phyloP scores from a whole-genome alignment of 108 stramenopile genomes.

The Cylindrotheca closterium region DNA sequence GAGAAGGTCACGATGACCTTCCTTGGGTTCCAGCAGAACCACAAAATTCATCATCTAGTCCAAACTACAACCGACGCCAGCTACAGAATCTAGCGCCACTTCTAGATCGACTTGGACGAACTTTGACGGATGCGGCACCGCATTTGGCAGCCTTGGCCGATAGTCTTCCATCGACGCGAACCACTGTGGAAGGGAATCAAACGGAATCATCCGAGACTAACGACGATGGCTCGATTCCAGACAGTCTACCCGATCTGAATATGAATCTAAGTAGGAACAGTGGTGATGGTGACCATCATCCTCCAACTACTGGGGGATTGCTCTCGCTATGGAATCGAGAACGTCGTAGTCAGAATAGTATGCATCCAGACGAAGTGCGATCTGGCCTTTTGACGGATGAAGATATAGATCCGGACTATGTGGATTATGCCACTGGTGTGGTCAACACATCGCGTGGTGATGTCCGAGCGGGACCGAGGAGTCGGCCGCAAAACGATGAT shows the following conservation, averaged over 20 bases:
- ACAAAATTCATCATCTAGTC: not conserved
- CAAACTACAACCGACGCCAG: constrained; percentile 24
- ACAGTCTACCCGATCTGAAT: not conserved
- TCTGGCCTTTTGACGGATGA: no score
- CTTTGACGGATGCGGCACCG: constrained; percentile 79
- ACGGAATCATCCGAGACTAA: constrained; percentile 12
- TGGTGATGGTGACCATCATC: not conserved
- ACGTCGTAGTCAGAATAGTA: constrained; percentile 17
- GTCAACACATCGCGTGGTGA: constrained; percentile 78
- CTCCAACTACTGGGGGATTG: constrained; percentile 35
- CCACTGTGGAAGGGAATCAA: not conserved
- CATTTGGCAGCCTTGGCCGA: constrained; percentile 79
- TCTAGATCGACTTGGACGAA: constrained; percentile 83
- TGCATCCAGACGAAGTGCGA: not conserved
- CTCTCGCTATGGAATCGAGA: constrained; percentile 44
- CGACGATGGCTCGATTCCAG: not conserved
- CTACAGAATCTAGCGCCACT: constrained; percentile 68
- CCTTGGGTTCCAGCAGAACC: constrained; percentile 5
- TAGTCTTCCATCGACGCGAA: constrained; percentile 34
- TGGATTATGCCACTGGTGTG: constrained; percentile 75
- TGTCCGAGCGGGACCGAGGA: constrained; percentile 43
- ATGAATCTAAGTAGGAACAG: no score
- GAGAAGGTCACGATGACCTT: not conserved
- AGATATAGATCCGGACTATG: constrained; percentile 80
- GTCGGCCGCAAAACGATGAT: constrained; percentile 27